Evolutionary conservation across 257 asterid species (phyloP), one percentile per base, ranked within the genome.

Genomic region (Solanum chmielewskii): DNA sequence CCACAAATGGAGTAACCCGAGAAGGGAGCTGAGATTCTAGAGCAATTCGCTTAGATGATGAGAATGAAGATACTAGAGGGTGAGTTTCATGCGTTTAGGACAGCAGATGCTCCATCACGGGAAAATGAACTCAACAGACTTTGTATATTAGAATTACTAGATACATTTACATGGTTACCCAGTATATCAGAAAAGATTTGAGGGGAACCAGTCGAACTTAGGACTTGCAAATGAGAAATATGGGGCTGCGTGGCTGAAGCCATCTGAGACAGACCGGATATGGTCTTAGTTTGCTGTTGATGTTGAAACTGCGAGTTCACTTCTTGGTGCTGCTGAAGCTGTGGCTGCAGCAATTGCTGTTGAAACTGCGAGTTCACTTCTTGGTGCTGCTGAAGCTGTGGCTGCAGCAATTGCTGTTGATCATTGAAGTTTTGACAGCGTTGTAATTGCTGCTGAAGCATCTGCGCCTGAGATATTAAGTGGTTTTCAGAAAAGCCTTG

Each of bases 41-140:
- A 4, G 98, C 98, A 31, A 92, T 89, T 87, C 98, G 93, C 91
- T 97, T 97, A 16, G 98, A 92, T n/a, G 93, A 91, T 29, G 94
- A 89, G 83, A 97, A 92, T 86, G 91, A 91, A 83, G 98, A 93
- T 77, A 85, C 90, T 9, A 92, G 71, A 84, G 95, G 89, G 87
- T 88, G 91, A 68, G 94, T 83, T 44, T 92, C 97, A 15, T 89
- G 92, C 89, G 92, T 92, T 92, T 64, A 62, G 87, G 39, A 85
- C 69, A 70, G 90, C 93, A 83, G 96, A 89, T 56, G 89, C 91
- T 81, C 92, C 96, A 68, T 92, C 98, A 33, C 89, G 92, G 83
- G 99, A 91, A 89, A 93, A 92, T 42, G 98, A 93, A 90, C 92
- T 91, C 14, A 94, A 89, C 80, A 93, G 95, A 87, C 87, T 90